Base-by-base conservation (phyloP, 1,284 basidiomycete species). In the Coniferiporia weirii region DNA sequence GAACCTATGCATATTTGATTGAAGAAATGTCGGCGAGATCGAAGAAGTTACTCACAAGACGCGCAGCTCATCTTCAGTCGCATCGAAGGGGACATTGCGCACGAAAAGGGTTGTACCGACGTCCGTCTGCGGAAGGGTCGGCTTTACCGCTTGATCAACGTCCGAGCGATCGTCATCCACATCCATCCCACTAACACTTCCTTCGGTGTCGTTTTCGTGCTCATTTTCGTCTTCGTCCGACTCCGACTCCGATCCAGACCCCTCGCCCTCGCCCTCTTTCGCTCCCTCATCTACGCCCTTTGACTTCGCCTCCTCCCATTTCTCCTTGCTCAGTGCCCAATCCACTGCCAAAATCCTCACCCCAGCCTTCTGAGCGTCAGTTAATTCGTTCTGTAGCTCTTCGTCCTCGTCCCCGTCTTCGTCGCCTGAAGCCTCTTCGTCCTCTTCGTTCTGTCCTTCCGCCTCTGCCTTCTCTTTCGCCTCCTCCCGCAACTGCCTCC, bases 241-340 rank as follows among this genome's bases (percentile, higher is more conserved):
- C 63, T 63, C 17, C 63, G 49, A 61, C 66, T 44, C 64, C 43
- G 12, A 63, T 51, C 63, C 64, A n/a, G n/a, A n/a, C 19, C 62
- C 65, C 13, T 66, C 72, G 47, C 64, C 69, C 13, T 73, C 72
- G 8, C 69, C 73, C 36, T 79, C 75, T 38, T 71, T 75, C 54
- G 69, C 71, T 45, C 62, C 62, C 35, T 67, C 58, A 53, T 17
- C 70, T 75, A 65, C 76, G 8, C 64, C 68, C 51, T 72, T 83
- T 63, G 77, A 83, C 73, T 83, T 86, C 71, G 86, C 88, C 68
- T 90, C 85, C 70, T 93, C 82, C 90, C 91, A 98, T 71, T 89
- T 91, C 59, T 92, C 89, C 74, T 98, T 97, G 70, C 92, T 93
- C 68, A 98, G 73, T 4, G 95, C 95, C 93, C 95, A 98, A 75